Conservation (phyloP, 2,329 filamentous ascomycete genomes). For the Monilinia fructicola region DNA sequence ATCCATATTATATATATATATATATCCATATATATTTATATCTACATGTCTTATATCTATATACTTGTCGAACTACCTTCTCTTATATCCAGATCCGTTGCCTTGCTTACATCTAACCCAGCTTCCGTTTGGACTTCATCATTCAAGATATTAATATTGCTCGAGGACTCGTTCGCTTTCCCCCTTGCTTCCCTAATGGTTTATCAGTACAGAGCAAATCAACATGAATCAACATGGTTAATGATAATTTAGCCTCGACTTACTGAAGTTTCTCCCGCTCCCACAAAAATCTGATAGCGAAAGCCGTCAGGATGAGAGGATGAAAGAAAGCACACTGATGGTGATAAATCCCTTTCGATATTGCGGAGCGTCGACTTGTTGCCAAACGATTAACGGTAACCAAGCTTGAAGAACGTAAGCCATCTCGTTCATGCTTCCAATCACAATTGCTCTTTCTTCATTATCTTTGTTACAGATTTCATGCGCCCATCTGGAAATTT, state of each 20-base stretch:
- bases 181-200: conserved; percentile 3
- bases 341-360: conserved; percentile 63
- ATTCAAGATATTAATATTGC: not conserved
- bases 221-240: not conserved
- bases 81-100: not conserved
- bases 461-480: conserved; percentile 57
- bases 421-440: conserved; percentile 67
- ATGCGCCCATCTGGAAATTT: conserved; percentile 48
- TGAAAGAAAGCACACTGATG: conserved; percentile 49
- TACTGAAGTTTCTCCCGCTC: conserved; percentile 23
- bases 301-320: conserved; percentile 27
- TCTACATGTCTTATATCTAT: not conserved
- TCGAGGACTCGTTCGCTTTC: not conserved
- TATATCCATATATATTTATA: too few species aligned
- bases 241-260: not conserved
- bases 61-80: not conserved
- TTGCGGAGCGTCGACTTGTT: conserved; percentile 59
- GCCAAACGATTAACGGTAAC: conserved; percentile 66
- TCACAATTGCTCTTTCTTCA: conserved; percentile 66
- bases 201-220: not conserved
- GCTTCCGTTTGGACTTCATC: not conserved
- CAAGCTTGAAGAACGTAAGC: conserved; percentile 69
- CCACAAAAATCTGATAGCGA: conserved; percentile 25
- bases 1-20: too few species aligned
- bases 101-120: not conserved